phyloP scores from a whole-genome alignment of 2,329 filamentous ascomycete species.

The Aspergillaceae sp. region DNA sequence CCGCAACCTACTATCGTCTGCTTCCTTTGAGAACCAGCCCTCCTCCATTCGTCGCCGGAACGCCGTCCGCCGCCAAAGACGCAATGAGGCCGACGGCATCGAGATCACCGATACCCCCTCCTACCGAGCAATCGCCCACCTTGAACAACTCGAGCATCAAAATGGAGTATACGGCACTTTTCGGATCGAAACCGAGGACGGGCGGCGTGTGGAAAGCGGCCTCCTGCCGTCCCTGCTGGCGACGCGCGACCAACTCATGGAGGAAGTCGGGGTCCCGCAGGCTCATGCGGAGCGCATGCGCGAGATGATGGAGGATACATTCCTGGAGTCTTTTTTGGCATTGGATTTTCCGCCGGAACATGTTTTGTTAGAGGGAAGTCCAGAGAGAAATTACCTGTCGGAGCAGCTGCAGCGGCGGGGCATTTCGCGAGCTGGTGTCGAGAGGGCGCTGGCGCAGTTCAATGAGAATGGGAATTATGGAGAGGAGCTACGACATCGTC shows the following conservation, averaged over 20 bases:
- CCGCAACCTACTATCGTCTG: constrained; percentile 19
- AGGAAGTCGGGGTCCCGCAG: constrained; percentile 29
- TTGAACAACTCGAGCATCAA: constrained; percentile 33
- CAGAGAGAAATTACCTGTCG: constrained; percentile 29
- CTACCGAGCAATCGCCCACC: constrained; percentile 29
- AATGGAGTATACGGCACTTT: constrained; percentile 37
- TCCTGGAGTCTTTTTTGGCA: constrained; percentile 36
- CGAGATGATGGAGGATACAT: constrained; percentile 37
- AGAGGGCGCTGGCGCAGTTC: constrained; percentile 29
- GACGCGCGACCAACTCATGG: constrained; percentile 35
- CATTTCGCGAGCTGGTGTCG: constrained; percentile 30
- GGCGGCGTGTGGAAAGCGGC: constrained; percentile 32
- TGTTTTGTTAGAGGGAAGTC: constrained; percentile 22
- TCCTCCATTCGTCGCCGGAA: constrained; percentile 30
- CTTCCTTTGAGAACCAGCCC: constrained; percentile 14
- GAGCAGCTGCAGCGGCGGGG: constrained; percentile 32
- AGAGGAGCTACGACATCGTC: constrained; percentile 29
- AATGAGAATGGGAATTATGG: constrained; percentile 34
- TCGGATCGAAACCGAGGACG: constrained; percentile 35
- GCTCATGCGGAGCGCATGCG: constrained; percentile 35
- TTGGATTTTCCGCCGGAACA: constrained; percentile 33
- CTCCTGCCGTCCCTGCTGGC: constrained; percentile 35
- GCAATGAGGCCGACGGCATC: constrained; percentile 18
- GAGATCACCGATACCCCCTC: constrained; percentile 25
- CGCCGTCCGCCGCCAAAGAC: constrained; percentile 30